A percentile compares a stretch with the other conserved stretches of the same genome.
Conservation (phyloP, 805 yeast species). For the Hanseniaspora osmophila region DNA sequence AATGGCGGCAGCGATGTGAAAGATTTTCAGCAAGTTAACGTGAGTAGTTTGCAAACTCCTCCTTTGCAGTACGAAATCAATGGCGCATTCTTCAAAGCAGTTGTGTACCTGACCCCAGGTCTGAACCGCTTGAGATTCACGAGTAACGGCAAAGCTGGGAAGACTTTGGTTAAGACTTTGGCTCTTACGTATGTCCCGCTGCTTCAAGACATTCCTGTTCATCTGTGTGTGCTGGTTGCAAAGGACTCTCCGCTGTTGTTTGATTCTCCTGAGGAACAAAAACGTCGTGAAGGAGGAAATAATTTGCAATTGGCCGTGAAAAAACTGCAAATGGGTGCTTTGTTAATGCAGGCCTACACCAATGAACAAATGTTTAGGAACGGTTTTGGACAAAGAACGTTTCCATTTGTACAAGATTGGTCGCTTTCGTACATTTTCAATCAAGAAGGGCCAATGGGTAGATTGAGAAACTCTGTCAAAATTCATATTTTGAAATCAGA, state of each 20-base stretch:
- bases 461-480: slow-evolving; percentile 41
- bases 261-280: slow-evolving; percentile 48
- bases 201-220: slow-evolving; percentile 58
- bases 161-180: slow-evolving; percentile 23
- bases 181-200: slow-evolving; percentile 40
- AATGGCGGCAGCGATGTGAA: slow-evolving; percentile 5
- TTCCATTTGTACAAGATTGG: slow-evolving; percentile 59
- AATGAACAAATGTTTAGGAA: slow-evolving; percentile 73
- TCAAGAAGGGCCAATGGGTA: slow-evolving; percentile 24
- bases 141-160: slow-evolving; percentile 28
- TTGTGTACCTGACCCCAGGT: slow-evolving; percentile 61
- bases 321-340: slow-evolving; percentile 67
- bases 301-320: slow-evolving; percentile 53
- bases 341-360: slow-evolving; percentile 84
- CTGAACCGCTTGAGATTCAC: slow-evolving; percentile 38
- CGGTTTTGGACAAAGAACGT: slow-evolving; percentile 68
- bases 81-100: slow-evolving; percentile 57
- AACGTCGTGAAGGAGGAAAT: slow-evolving; percentile 40
- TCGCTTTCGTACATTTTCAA: slow-evolving; percentile 37
- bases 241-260: slow-evolving; percentile 56
- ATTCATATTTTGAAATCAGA: slow-evolving; percentile 64
- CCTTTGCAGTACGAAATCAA: slow-evolving; percentile 58
- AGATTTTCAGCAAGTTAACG: slow-evolving; percentile 17
- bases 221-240: slow-evolving; percentile 63
- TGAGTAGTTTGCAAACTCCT: slow-evolving; percentile 35